Conservation (phyloP, 2,329 filamentous ascomycete species). For the Byssoonygena ceratinophila region DNA sequence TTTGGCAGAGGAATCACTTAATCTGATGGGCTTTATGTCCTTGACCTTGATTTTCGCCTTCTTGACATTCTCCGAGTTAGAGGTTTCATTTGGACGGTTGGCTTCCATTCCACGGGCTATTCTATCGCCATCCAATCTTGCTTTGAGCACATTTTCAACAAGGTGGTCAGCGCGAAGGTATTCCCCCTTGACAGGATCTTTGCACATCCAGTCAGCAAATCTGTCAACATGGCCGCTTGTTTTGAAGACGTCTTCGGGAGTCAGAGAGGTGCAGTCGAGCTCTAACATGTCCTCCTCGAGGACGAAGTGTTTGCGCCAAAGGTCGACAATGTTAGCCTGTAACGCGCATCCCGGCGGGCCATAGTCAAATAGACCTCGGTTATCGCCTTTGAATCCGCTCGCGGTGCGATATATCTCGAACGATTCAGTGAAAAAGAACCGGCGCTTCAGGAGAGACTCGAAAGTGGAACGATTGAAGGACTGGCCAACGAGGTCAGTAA, state of each 20-base stretch:
- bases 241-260: constrained; percentile 86
- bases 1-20: constrained; percentile 72
- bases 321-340: constrained; percentile 75
- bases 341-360: constrained; percentile 79
- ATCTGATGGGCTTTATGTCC: constrained; percentile 65
- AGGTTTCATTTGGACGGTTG: no score
- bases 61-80: constrained; percentile 57
- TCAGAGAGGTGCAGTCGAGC: constrained; percentile 87
- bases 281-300: constrained; percentile 92
- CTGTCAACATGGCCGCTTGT: constrained; percentile 95
- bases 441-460: no score
- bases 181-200: constrained; percentile 93
- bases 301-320: constrained; percentile 89
- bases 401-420: no score
- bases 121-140: constrained; percentile 78
- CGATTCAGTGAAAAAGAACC: no score
- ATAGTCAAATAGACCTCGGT: constrained; percentile 91
- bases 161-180: constrained; percentile 94
- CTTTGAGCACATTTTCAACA: constrained; percentile 86
- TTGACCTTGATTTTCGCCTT: constrained; percentile 72
- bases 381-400: no score
- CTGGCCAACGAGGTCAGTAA: no score
- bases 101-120: constrained; percentile 74
- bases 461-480: no score
- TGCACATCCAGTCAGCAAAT: constrained; percentile 99